Evolutionary conservation across 257 asterid species (phyloP).

Genomic region (Solanum tacnaense): DNA sequence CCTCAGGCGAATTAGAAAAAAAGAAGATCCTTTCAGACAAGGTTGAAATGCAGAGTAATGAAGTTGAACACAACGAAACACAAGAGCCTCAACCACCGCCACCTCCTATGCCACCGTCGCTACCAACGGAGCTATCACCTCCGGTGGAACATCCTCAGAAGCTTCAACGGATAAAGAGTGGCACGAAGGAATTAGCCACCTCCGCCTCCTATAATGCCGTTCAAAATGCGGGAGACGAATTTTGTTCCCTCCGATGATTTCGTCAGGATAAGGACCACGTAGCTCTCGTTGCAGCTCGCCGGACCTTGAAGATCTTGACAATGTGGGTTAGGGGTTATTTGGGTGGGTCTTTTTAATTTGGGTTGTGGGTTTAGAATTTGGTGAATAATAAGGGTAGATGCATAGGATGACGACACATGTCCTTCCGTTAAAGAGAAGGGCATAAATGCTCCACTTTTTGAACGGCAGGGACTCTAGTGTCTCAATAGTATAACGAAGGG

Average conservation of each 20-base stretch:
- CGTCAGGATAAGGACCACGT: conserved; percentile 40
- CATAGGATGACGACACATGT: too few species aligned
- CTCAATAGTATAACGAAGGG: too few species aligned
- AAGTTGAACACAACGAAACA: conserved; percentile 4
- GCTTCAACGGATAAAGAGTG: conserved; percentile 42
- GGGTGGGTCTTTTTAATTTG: too few species aligned
- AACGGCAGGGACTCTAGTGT: too few species aligned
- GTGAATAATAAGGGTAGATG: too few species aligned
- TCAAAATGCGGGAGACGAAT: conserved; percentile 40
- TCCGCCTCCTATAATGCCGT: conserved; percentile 62
- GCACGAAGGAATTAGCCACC: conserved; percentile 56
- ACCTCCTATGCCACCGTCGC: conserved; percentile 20
- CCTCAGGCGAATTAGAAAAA: conserved; percentile 21
- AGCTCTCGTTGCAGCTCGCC: conserved; percentile 65
- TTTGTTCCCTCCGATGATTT: conserved; percentile 51
- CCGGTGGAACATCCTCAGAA: conserved; percentile 15
- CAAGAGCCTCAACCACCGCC: conserved; percentile 5
- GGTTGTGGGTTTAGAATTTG: too few species aligned
- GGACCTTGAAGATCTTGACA: conserved; percentile 40
- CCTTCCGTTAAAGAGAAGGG: too few species aligned
- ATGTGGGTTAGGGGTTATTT: background rate
- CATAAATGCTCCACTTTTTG: too few species aligned
- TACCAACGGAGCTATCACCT: background rate
- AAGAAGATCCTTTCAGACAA: conserved; percentile 37
- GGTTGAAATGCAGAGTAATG: conserved; percentile 20